phyloP scores from a whole-genome alignment of 768 basidiomycete species.

The Suillus variegatus region DNA sequence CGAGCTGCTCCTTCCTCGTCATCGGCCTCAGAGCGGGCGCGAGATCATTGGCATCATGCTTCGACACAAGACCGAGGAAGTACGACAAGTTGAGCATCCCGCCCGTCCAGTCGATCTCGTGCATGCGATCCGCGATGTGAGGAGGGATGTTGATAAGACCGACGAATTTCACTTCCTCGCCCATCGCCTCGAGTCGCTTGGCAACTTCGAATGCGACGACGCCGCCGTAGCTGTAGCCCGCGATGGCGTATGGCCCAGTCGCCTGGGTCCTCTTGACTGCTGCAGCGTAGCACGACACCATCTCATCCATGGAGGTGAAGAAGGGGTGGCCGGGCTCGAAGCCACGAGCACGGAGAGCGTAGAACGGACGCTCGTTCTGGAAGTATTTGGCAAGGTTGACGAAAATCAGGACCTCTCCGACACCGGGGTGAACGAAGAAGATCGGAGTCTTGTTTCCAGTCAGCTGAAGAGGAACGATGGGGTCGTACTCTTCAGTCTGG shows the following conservation, averaged over 20 bases:
- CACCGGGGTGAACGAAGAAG: slow-evolving; percentile 46
- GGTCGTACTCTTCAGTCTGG: slow-evolving; percentile 34
- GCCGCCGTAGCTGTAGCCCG: slow-evolving; percentile 41
- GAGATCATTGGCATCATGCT: slow-evolving; percentile 26
- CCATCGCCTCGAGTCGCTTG: slow-evolving; percentile 30
- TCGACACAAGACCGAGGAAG: slow-evolving; percentile 38
- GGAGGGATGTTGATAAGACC: slow-evolving; percentile 40
- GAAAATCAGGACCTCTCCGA: slow-evolving; percentile 43
- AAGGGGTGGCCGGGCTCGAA: slow-evolving; percentile 36
- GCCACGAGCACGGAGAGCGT: slow-evolving; percentile 40
- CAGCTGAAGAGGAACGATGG: slow-evolving; percentile 42
- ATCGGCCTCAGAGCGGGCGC: slow-evolving; percentile 21
- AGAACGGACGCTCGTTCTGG: slow-evolving; percentile 39
- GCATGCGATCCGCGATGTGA: slow-evolving; percentile 42
- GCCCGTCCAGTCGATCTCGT: slow-evolving; percentile 42
- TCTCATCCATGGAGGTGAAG: slow-evolving; percentile 34
- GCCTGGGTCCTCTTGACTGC: slow-evolving; percentile 32
- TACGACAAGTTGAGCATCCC: slow-evolving; percentile 42
- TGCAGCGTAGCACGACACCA: slow-evolving; percentile 32
- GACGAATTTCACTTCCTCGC: slow-evolving; percentile 32
- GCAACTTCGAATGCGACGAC: slow-evolving; percentile 39
- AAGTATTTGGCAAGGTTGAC: slow-evolving; percentile 43
- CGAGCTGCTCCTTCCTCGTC: slow-evolving; percentile 26
- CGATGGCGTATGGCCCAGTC: slow-evolving; percentile 36
- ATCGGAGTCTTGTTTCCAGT: slow-evolving; percentile 42